A percentile compares a stretch with the other conserved stretches of the same genome.
Conservation (phyloP, 345 rosid genomes). For the Mercurialis annua region DNA sequence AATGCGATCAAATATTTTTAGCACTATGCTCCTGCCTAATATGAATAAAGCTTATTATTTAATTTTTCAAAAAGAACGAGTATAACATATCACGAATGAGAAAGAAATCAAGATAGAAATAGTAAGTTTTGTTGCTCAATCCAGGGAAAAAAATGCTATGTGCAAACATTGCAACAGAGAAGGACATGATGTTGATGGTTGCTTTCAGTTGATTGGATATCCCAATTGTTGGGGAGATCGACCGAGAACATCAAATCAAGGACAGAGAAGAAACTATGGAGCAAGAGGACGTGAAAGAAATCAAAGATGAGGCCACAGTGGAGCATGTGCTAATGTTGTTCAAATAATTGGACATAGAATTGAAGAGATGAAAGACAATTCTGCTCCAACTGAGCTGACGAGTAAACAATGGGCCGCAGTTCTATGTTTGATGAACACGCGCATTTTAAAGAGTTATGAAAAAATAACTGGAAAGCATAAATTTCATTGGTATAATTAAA, state of each 20-base stretch:
- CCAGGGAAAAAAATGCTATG: too few species aligned
- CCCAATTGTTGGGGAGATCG: too few species aligned
- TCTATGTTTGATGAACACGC: background rate
- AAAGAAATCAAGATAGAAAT: too few species aligned
- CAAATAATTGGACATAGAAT: background rate
- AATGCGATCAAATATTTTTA: too few species aligned
- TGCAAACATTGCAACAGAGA: too few species aligned
- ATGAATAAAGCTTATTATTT: too few species aligned
- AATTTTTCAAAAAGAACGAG: too few species aligned
- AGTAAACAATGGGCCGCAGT: background rate
- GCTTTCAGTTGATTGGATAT: too few species aligned
- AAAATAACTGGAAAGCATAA: background rate
- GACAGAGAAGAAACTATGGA: background rate
- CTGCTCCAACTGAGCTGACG: background rate
- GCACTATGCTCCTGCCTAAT: too few species aligned
- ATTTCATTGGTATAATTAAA: background rate
- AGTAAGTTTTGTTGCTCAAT: too few species aligned
- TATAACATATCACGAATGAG: too few species aligned
- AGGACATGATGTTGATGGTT: too few species aligned
- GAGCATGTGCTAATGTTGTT: background rate
- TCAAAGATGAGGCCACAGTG: background rate
- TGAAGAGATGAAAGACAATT: background rate
- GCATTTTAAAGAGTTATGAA: background rate
- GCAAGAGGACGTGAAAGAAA: background rate
- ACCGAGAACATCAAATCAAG: background rate